Evolutionary conservation across 2,329 filamentous ascomycete genomes (phyloP).

Genomic region (Exophiala viscosa): DNA sequence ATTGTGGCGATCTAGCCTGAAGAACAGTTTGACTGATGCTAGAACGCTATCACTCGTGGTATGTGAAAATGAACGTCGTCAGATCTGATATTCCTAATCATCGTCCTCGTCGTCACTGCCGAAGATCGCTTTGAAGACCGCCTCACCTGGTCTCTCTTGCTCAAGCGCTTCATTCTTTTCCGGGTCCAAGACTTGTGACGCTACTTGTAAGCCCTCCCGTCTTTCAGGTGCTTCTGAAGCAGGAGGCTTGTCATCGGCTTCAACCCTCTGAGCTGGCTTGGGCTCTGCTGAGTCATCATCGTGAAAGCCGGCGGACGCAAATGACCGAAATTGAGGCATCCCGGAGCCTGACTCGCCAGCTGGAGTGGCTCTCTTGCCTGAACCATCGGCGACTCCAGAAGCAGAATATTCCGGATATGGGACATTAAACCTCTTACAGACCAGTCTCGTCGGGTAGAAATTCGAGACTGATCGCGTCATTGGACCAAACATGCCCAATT

Average conservation of each 20-base stretch:
- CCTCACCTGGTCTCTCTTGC: constrained; percentile 68
- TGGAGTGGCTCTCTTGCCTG: constrained; percentile 29
- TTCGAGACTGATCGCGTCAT: constrained; percentile 70
- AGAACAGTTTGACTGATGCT: no score
- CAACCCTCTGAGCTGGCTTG: not conserved
- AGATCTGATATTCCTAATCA: constrained; percentile 13
- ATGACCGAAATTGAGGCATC: constrained; percentile 19
- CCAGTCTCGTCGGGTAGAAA: constrained; percentile 75
- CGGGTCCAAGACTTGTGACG: constrained; percentile 55
- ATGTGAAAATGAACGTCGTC: no score
- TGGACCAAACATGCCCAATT: constrained; percentile 85
- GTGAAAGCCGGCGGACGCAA: constrained; percentile 35
- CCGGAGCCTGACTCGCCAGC: constrained; percentile 1
- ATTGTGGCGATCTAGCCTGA: no score
- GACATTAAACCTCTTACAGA: constrained; percentile 97
- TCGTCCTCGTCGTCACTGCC: constrained; percentile 76
- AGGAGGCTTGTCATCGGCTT: not conserved
- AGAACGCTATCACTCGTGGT: no score
- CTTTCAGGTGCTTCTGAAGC: constrained; percentile 4
- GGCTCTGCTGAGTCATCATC: constrained; percentile 14
- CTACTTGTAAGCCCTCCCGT: not conserved
- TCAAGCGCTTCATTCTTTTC: constrained; percentile 77
- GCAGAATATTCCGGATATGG: constrained; percentile 54
- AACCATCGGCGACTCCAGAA: constrained; percentile 27
- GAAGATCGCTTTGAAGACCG: constrained; percentile 89